These are phyloP conservation scores for Sonneratia caseolaris DNA, from an alignment of 345 rosid genomes.

Conservation along the genomic window DNA sequence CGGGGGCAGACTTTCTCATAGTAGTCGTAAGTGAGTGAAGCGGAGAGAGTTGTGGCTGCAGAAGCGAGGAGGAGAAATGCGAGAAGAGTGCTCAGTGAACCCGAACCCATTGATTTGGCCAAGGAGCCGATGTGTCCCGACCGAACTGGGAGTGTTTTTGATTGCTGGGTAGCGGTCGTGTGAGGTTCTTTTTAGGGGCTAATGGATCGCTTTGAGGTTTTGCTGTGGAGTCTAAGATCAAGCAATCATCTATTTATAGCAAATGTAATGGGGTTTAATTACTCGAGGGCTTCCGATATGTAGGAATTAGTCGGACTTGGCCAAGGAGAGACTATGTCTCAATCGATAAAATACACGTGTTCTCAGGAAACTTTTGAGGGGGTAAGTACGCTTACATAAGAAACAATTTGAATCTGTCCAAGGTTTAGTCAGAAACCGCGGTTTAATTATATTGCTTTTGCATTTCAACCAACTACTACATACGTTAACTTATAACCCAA, in stretches of 20 bases:
- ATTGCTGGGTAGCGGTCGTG: background rate
- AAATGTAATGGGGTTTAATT: background rate
- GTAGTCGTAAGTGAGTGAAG: conserved; percentile 29
- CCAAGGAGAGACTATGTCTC: background rate
- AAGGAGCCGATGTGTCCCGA: background rate
- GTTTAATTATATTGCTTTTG: background rate
- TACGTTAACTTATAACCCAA: background rate
- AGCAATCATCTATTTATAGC: background rate
- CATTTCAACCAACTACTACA: background rate
- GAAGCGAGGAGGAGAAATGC: background rate
- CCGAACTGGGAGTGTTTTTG: background rate
- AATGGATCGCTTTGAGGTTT: background rate
- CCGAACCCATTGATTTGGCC: background rate
- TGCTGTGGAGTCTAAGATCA: background rate
- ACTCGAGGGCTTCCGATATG: background rate
- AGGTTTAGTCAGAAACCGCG: background rate
- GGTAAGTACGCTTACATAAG: background rate
- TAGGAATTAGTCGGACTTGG: background rate
- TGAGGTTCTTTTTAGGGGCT: background rate
- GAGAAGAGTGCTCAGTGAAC: background rate
- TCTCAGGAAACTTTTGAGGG: background rate
- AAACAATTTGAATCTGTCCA: background rate
- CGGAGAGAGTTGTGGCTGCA: background rate
- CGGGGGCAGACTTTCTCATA: conserved; percentile 40
- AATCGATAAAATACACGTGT: background rate